Evolutionary conservation across 2,329 filamentous ascomycete genomes (phyloP), one percentile per base, ranked within the genome.

Genomic region (Pseudogymnoascus sp.): DNA sequence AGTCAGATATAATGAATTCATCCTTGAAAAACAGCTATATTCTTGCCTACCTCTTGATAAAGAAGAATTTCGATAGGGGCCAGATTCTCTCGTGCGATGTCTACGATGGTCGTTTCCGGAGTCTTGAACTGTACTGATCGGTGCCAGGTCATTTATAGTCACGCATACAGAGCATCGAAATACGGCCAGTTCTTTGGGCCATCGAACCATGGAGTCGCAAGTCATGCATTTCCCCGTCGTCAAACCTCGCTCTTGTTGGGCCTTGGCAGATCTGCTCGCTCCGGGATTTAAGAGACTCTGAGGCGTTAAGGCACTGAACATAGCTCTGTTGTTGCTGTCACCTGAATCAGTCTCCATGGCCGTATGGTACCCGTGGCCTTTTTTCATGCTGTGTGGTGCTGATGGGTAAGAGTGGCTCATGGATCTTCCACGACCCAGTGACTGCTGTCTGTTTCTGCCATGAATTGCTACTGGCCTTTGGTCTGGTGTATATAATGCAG

Each of bases 91-190:
- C 25, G n/a, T 56, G 28, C 5, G 7, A 14, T 56, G 28, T 33
- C 28, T 56, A 56, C 16, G 28, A 56, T 18, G 50, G 28, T 33
- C 28, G 50, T 16, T 35, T 33, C n/a, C 28, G 28, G 50, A 7
- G 21, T 56, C 50, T 35, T 56, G 50, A 12, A 33, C 16, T 33
- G 50, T 12, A 14, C 28, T 21, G 50, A 35, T 33, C 18, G 81
- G 80, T 65, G 82, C 79, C 61, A 96, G 75, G 72, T 96, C 91
- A 72, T 95, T 96, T 72, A 96, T 86, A 16, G 89, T 94, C 70
- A 90, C 78, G 74, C 92, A 96, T 62, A 90, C 88, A 44, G 89
- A 89, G 74, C 92, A 96, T 69, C 91, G 84, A 74, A 94, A 96
- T 38, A 88, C 83, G 37, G 83, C 83, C 65, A 92, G 76, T 62